phyloP scores from a whole-genome alignment of 805 yeast genomes.

The Metschnikowia hibisci region DNA sequence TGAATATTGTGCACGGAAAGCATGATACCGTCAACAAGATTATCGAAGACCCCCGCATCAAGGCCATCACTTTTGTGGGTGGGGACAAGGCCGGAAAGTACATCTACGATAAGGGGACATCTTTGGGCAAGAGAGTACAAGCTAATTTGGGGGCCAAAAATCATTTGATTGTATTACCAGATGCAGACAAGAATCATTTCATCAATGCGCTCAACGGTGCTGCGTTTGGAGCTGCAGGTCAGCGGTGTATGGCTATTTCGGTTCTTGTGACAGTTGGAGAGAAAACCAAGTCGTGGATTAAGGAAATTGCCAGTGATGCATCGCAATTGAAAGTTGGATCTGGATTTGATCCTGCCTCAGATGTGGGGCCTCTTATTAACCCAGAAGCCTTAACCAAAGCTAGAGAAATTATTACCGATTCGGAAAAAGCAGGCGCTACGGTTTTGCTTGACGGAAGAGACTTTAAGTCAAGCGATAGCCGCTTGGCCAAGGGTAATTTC shows the following conservation, averaged over 20 bases:
- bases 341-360: slow-evolving; percentile 61
- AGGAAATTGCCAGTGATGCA: slow-evolving; percentile 57
- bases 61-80: slow-evolving; percentile 76
- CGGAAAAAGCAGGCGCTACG: slow-evolving; percentile 58
- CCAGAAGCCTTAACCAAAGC: slow-evolving; percentile 54
- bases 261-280: slow-evolving; percentile 67
- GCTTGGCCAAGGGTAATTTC: slow-evolving; percentile 56
- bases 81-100: slow-evolving; percentile 76
- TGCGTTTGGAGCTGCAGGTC: slow-evolving; percentile 83
- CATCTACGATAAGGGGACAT: slow-evolving; percentile 61
- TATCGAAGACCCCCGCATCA: slow-evolving; percentile 67
- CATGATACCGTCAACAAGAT: slow-evolving; percentile 69
- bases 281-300: slow-evolving; percentile 56
- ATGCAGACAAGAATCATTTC: slow-evolving; percentile 61
- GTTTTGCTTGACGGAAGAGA: slow-evolving; percentile 63
- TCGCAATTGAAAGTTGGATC: slow-evolving; percentile 54
- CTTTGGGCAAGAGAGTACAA: slow-evolving; percentile 71
- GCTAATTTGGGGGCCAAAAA: slow-evolving; percentile 78
- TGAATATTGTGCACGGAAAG: slow-evolving; percentile 70
- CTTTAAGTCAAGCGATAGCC: slow-evolving; percentile 35
- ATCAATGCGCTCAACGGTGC: slow-evolving; percentile 68
- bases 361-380: slow-evolving; percentile 71
- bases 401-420: slow-evolving; percentile 51
- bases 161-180: slow-evolving; percentile 70
- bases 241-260: slow-evolving; percentile 77